These are phyloP conservation scores for Gnaphalium uliginosum DNA, from an alignment of 129 eudicot species.

Conservation along the genomic window DNA sequence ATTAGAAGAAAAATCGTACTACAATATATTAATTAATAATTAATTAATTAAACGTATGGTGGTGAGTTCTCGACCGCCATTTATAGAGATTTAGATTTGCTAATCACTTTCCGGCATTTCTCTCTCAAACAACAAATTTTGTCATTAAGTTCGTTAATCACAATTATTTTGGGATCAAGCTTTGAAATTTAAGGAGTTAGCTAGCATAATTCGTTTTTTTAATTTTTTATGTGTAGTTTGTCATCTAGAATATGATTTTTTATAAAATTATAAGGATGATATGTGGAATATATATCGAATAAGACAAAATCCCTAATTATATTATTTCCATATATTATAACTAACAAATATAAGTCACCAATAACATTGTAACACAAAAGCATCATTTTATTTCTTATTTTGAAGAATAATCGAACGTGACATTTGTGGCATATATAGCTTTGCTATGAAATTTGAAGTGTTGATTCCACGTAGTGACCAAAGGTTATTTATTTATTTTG, in stretches of 20 bases:
- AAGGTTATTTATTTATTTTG: neutral
- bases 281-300: neutral
- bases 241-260: neutral
- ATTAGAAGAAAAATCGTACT: neutral
- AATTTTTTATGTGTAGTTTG: no score
- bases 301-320: neutral
- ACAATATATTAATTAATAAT: no score
- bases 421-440: neutral
- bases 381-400: neutral
- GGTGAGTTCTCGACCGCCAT: constrained; percentile 11
- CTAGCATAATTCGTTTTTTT: no score
- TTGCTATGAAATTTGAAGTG: neutral
- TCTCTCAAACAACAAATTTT: neutral
- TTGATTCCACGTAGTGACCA: neutral
- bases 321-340: no score
- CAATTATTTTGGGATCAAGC: neutral
- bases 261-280: neutral
- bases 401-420: neutral
- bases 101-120: neutral
- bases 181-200: neutral
- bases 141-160: neutral
- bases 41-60: neutral
- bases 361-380: neutral
- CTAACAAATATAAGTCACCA: no score
- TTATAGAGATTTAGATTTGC: constrained; percentile 20